These are phyloP conservation scores for Hymenoscyphus repandus DNA, from an alignment of 2,329 filamentous ascomycete genomes.

Conservation along the genomic window DNA sequence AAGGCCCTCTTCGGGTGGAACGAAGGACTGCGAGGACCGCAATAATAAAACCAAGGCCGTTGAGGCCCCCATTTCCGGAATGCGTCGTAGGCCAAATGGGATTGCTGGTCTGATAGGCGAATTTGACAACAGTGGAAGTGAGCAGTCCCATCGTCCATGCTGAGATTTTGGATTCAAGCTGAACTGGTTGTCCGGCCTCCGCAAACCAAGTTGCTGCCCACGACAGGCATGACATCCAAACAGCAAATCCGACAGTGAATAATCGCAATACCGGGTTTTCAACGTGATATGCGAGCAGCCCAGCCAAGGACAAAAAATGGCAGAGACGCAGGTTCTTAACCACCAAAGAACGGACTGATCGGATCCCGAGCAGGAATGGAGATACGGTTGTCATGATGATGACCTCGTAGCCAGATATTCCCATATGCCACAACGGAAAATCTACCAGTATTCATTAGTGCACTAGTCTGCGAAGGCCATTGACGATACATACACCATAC, in stretches of 20 bases:
- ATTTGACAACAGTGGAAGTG: conserved; percentile 83
- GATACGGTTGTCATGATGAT: conserved; percentile 81
- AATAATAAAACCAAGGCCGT: conserved; percentile 72
- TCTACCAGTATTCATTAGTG: conserved; percentile 43
- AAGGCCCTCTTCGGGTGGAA: conserved; percentile 64
- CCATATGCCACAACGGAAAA: conserved; percentile 98
- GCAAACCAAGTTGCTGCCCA: conserved; percentile 80
- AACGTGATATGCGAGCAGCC: conserved; percentile 74
- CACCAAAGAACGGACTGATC: conserved; percentile 61
- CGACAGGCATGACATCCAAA: conserved; percentile 73
- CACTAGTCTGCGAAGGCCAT: background rate
- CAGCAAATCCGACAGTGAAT: conserved; percentile 73
- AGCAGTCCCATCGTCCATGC: conserved; percentile 79
- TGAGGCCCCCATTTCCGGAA: conserved; percentile 84
- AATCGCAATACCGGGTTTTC: conserved; percentile 69
- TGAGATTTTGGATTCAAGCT: conserved; percentile 75
- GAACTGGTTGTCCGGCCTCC: conserved; percentile 66
- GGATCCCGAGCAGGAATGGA: conserved; percentile 71
- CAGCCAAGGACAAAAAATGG: conserved; percentile 73
- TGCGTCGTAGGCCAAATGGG: conserved; percentile 96
- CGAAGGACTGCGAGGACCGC: conserved; percentile 71
- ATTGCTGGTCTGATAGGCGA: conserved; percentile 91
- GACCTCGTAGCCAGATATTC: conserved; percentile 92
- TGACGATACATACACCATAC: conserved; percentile 75
- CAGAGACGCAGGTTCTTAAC: conserved; percentile 63